These are phyloP conservation scores for Emericellopsis cladophorae DNA, from an alignment of 2,329 filamentous ascomycete genomes.

Conservation along the genomic window DNA sequence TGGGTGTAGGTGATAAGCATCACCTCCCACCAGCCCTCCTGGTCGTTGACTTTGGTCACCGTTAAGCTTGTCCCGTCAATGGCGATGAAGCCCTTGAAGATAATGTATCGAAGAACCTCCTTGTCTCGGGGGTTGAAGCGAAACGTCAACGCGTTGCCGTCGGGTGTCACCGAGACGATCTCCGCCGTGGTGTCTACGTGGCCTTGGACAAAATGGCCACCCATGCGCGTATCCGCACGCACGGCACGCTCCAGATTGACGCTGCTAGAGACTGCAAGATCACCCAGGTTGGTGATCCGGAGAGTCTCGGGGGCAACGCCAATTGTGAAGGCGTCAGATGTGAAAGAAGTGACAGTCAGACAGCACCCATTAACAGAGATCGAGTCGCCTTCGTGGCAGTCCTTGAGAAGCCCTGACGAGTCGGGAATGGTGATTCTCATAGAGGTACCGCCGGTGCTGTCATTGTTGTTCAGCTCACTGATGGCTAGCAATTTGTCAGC, in stretches of 20 bases:
- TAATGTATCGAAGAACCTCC: constrained; percentile 69
- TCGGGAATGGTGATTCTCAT: constrained; percentile 67
- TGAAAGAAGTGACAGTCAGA: constrained; percentile 64
- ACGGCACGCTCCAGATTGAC: constrained; percentile 96
- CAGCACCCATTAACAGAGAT: constrained; percentile 95
- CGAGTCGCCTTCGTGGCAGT: constrained; percentile 81
- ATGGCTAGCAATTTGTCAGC: constrained; percentile 47
- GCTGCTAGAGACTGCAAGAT: constrained; percentile 46
- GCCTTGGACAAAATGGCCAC: constrained; percentile 94
- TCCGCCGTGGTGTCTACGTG: constrained; percentile 86
- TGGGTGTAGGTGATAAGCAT: constrained; percentile 98
- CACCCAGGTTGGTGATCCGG: constrained; percentile 87
- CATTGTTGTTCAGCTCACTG: constrained; percentile 66
- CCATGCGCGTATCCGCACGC: constrained; percentile 84
- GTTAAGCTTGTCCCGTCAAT: constrained; percentile 93
- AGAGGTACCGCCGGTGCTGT: constrained; percentile 77
- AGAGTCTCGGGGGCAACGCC: constrained; percentile 93
- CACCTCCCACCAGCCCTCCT: constrained; percentile 76
- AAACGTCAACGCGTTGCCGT: constrained; percentile 85
- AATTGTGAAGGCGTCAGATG: constrained; percentile 59
- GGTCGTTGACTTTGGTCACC: constrained; percentile 74
- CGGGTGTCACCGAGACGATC: constrained; percentile 58
- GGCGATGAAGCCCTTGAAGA: constrained; percentile 93
- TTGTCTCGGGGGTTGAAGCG: constrained; percentile 61
- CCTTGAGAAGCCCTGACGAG: constrained; percentile 61